Evolutionary conservation across 306 rosid species (phyloP).

Genomic region (Cucumis hystrix): DNA sequence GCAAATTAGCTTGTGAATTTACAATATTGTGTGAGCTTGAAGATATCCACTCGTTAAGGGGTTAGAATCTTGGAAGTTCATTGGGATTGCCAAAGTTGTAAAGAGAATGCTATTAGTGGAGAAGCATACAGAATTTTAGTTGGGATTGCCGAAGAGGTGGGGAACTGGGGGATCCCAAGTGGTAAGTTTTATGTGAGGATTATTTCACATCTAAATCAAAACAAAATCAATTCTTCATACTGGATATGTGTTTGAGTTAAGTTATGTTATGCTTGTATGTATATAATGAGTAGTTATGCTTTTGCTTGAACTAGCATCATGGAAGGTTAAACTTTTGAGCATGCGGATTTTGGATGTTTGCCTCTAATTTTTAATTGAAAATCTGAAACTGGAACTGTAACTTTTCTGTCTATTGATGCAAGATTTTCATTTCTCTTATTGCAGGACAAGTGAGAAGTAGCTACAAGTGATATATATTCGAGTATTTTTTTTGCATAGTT

Average conservation of each 20-base stretch:
- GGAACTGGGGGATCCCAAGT: neutral
- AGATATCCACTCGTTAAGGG: neutral
- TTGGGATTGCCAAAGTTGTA: neutral
- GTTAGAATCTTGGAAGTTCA: neutral
- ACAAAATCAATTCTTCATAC: neutral
- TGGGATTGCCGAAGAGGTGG: neutral
- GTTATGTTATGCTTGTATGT: neutral
- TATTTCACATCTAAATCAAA: neutral
- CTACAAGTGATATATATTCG: neutral
- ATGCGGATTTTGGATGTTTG: neutral
- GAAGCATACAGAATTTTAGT: neutral
- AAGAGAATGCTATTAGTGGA: neutral
- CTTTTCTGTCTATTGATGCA: neutral
- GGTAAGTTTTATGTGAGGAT: neutral
- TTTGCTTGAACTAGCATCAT: neutral
- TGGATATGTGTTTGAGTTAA: neutral
- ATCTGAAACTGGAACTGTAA: neutral
- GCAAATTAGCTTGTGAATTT: neutral
- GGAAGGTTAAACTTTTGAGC: neutral
- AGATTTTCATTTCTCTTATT: neutral
- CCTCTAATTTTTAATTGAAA: neutral
- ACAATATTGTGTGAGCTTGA: neutral
- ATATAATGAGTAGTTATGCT: neutral
- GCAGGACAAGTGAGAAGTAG: neutral
- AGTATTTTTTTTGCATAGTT: neutral